Percentiles rank a stretch among this genome's conserved stretches.
These are phyloP conservation scores for Corchorus olitorius DNA, from an alignment of 345 rosid genomes.

Conservation along the genomic window DNA sequence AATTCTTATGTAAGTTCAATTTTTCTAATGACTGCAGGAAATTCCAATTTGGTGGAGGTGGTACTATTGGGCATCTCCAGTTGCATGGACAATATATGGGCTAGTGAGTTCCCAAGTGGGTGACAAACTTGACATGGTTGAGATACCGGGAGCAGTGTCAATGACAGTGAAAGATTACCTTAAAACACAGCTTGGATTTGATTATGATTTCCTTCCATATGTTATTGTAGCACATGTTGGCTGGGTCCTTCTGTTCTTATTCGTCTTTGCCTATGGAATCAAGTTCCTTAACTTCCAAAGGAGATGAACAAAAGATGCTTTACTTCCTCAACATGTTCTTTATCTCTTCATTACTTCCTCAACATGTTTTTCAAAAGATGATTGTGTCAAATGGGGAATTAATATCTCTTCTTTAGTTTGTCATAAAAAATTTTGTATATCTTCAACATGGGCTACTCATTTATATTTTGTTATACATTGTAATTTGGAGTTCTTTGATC, in stretches of 20 bases:
- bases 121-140: constrained; percentile 20
- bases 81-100: constrained; percentile 67
- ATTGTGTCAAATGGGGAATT: background rate
- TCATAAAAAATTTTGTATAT: background rate
- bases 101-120: constrained; percentile 58
- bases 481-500: background rate
- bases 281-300: constrained; percentile 65
- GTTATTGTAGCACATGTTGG: constrained; percentile 50
- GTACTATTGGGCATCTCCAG: constrained; percentile 62
- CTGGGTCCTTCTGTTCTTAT: constrained; percentile 48
- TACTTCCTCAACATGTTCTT: background rate
- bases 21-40: constrained; percentile 33
- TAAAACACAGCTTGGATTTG: constrained; percentile 38
- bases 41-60: constrained; percentile 75
- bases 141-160: constrained; percentile 24
- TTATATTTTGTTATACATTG: background rate
- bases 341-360: background rate
- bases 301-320: constrained; percentile 32
- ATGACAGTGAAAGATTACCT: constrained; percentile 42
- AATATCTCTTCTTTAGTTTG: background rate
- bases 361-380: too few relatives aligned
- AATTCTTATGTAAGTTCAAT: too few relatives aligned
- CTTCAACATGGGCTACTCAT: background rate
- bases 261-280: constrained; percentile 58
- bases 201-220: constrained; percentile 47